Percentiles rank a stretch among this genome's conserved stretches.
These are phyloP conservation scores for Beverwykella pulmonaria DNA, from an alignment of 495 filamentous ascomycete species.

Conservation along the genomic window DNA sequence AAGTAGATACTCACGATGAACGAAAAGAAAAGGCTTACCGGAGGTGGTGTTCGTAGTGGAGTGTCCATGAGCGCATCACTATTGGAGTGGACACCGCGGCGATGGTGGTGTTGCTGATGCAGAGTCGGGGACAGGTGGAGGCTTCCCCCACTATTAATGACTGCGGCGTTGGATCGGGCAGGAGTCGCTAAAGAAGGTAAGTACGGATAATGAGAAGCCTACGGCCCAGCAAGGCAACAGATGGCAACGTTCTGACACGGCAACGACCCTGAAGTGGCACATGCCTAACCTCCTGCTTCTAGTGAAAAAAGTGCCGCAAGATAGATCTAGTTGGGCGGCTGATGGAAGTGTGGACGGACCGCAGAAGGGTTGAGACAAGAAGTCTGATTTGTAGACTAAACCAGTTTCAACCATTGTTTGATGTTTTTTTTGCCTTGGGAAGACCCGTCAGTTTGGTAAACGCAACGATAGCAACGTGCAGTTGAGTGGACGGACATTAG, in stretches of 20 bases:
- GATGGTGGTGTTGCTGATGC: not conserved
- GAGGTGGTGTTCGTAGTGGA: constrained; percentile 23
- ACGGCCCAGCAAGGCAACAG: constrained; percentile 4
- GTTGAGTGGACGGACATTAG: constrained; percentile 10
- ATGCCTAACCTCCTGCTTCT: not conserved
- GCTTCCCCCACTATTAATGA: constrained; percentile 15
- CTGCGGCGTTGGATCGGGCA: not conserved
- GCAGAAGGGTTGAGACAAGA: not conserved
- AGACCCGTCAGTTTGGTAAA: constrained; percentile 13
- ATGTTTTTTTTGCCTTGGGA: constrained; percentile 17
- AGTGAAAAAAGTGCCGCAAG: not conserved
- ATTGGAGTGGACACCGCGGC: not conserved
- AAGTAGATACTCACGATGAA: not conserved
- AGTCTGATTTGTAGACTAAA: constrained; percentile 19
- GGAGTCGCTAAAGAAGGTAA: not conserved
- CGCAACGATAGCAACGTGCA: not conserved
- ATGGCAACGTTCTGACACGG: not conserved
- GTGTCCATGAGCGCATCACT: constrained; percentile 16
- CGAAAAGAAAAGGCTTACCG: constrained; percentile 6
- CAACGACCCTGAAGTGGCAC: not conserved
- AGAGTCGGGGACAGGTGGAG: constrained; percentile 10
- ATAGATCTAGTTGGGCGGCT: not conserved
- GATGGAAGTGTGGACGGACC: not conserved
- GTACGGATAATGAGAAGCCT: not conserved
- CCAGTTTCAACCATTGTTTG: constrained; percentile 27